Evolutionary conservation across 2,329 filamentous ascomycete genomes (phyloP), one percentile per base, ranked within the genome.

Genomic region (Plenodomus tracheiphilus): DNA sequence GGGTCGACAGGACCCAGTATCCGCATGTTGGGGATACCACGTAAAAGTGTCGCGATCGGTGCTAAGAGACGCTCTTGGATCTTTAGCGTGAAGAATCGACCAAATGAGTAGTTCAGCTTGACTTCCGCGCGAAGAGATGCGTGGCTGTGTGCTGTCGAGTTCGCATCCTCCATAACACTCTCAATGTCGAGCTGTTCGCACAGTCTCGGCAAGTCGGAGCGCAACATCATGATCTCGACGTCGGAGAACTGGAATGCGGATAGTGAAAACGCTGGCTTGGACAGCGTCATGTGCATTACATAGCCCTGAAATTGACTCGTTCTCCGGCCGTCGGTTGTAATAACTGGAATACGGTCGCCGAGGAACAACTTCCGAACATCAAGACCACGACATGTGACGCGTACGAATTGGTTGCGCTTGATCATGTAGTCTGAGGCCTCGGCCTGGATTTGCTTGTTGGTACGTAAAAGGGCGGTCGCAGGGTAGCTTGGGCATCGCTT

Each of bases 401-500:
- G 63, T 18, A 66, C 56, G 35, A 64, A 64, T 39, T 63, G 61
- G 38, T 63, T 64, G 34, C 60, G 58, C 52, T 58, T 64, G 47
- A 60, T 59, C 59, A 62, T 64, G 44, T 63, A 61, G 43, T 64
- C 62, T 41, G 53, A 62, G 7, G 63, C 62, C 48, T 66, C 63
- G 34, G 49, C 47, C 37, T 66, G 51, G n/a, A 66, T 54, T 49
- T 65, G 63, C 46, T 59, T 62, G 54, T 62, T 66, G 37, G 57
- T 40, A 34, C 60, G 58, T 32, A 66, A 47, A 19, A 66, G 55
- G 16, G 61, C 47, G 38, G 53, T 52, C 18, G 62, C 56, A 36
- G 53, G 40, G 44, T 58, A 62, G 42, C 47, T 62, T 41, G 43
- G 43, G 38, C 43, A 51, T 39, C 62, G 59, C 25, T 51, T 57